Evolutionary conservation across 805 yeast species (phyloP), one percentile per base, ranked within the genome.

Genomic region (Metschnikowia sp.): DNA sequence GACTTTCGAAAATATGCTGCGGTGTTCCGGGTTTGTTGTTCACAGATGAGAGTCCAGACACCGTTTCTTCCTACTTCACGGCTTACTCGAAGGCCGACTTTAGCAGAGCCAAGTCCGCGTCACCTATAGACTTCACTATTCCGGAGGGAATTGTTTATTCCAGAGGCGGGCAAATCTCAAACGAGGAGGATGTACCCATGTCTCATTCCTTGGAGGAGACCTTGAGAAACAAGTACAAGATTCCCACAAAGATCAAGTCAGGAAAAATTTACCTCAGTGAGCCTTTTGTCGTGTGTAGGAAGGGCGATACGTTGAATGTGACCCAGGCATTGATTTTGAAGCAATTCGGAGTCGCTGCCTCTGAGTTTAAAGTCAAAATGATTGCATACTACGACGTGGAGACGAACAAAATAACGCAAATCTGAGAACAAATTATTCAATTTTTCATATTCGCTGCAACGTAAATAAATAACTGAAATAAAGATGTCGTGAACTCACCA

Each of bases 131-230:
- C 42, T 91, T 94, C 69, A 78, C 81, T 5, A 77, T 94, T 47
- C 98, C 99, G 29, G 89, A 77, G 50, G 99, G 99, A 40, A 78
- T 89, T 44, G 84, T 94, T 8, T 91, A 89, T 67, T 88, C 98
- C 18, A 84, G 97, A 65, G 99, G 97, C 60, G 99, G 99, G 19
- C 95, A 88, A 69, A 73, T 91, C 43, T 77, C 96, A 30, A 70
- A 65, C 22, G 97, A 90, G 63, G 98, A 94, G 55, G 99, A 94
- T 67, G 90, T 94, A 18, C 96, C 97, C 58, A 84, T 94, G 87
- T 85, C 95, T 10, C 99, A 94, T 65, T 89, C 98, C 6, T 78
- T 95, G 71, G 99, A 94, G 69, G 88, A 90, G 60, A 88, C 96
- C 36, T 69, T 94, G 62, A 86, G 99, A 76, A 87, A 83, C 68